phyloP scores from a whole-genome alignment of 345 rosid genomes.

The Aurinia saxatilis region DNA sequence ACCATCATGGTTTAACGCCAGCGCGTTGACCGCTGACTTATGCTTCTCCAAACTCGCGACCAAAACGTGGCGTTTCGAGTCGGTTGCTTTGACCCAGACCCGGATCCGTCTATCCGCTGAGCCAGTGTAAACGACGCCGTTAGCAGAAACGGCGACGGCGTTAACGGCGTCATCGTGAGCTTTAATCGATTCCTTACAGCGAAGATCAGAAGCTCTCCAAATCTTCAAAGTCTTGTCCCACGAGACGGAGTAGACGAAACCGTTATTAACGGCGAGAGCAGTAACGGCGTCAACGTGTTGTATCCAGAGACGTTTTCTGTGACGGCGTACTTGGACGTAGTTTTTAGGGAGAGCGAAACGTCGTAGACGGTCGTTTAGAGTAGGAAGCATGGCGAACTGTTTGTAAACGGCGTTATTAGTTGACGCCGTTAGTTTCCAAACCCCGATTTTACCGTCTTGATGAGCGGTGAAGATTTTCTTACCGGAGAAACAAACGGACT shows the following conservation, averaged over 20 bases:
- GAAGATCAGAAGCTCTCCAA: constrained; percentile 63
- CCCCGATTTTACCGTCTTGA: constrained; percentile 83
- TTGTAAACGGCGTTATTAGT: constrained; percentile 40
- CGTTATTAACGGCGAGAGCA: constrained; percentile 49
- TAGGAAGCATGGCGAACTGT: constrained; percentile 54
- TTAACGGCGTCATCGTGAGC: constrained; percentile 88
- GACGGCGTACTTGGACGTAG: constrained; percentile 78
- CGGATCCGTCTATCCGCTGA: constrained; percentile 81
- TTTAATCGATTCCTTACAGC: constrained; percentile 62
- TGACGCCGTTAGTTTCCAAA: constrained; percentile 52
- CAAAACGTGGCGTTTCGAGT: constrained; percentile 44
- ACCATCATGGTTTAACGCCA: constrained; percentile 66
- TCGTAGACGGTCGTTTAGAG: constrained; percentile 65
- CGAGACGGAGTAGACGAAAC: constrained; percentile 70
- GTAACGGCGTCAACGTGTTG: constrained; percentile 93
- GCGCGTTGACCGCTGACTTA: constrained; percentile 79
- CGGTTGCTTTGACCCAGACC: constrained; percentile 55
- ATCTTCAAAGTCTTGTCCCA: constrained; percentile 83
- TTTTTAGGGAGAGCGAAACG: constrained; percentile 70
- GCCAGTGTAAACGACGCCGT: constrained; percentile 77
- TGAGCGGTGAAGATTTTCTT: constrained; percentile 71
- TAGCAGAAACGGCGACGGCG: constrained; percentile 57
- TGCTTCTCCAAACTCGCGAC: constrained; percentile 75
- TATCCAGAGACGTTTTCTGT: constrained; percentile 64
- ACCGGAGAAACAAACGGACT: constrained; percentile 47